A percentile compares a stretch with the other conserved stretches of the same genome.
phyloP scores from a whole-genome alignment of 768 basidiomycete species.

The Filobasidium floriforme region DNA sequence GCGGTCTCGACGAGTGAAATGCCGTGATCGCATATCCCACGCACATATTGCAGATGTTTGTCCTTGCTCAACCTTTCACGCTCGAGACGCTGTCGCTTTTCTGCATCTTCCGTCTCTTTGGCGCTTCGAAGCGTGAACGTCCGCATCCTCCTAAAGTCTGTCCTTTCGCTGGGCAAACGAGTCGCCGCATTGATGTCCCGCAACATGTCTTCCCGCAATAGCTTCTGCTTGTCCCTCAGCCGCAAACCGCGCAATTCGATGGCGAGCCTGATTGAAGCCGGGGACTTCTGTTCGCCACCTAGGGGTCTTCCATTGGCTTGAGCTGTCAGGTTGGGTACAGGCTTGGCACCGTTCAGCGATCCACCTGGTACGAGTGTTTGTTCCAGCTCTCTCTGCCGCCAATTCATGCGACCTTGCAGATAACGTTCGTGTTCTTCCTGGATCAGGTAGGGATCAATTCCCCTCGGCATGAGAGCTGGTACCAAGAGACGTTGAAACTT shows the following conservation, averaged over 20 bases:
- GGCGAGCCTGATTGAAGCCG: slow-evolving; percentile 70
- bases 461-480: slow-evolving; percentile 80
- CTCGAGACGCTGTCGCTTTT: slow-evolving; percentile 83
- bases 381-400: slow-evolving; percentile 76
- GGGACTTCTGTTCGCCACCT: slow-evolving; percentile 50
- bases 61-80: slow-evolving; percentile 90
- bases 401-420: slow-evolving; percentile 78
- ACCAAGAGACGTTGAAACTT: slow-evolving; percentile 59
- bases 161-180: slow-evolving; percentile 79
- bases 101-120: slow-evolving; percentile 75
- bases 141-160: slow-evolving; percentile 77
- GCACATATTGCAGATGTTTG: slow-evolving; percentile 90
- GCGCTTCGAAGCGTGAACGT: slow-evolving; percentile 84
- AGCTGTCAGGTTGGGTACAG: slow-evolving; percentile 48
- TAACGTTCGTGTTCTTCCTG: slow-evolving; percentile 85
- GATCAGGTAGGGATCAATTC: slow-evolving; percentile 84
- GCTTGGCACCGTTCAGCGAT: slow-evolving; percentile 56
- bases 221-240: slow-evolving; percentile 83
- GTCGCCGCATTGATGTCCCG: slow-evolving; percentile 80
- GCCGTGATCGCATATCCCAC: slow-evolving; percentile 75
- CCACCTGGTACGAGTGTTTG: slow-evolving; percentile 69
- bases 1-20: slow-evolving; percentile 59
- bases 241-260: slow-evolving; percentile 89
- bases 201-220: slow-evolving; percentile 73
- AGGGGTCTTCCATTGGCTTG: slow-evolving; percentile 32